Base-by-base conservation (phyloP, 2,329 filamentous ascomycete genomes). In the Colletotrichum phormii region DNA sequence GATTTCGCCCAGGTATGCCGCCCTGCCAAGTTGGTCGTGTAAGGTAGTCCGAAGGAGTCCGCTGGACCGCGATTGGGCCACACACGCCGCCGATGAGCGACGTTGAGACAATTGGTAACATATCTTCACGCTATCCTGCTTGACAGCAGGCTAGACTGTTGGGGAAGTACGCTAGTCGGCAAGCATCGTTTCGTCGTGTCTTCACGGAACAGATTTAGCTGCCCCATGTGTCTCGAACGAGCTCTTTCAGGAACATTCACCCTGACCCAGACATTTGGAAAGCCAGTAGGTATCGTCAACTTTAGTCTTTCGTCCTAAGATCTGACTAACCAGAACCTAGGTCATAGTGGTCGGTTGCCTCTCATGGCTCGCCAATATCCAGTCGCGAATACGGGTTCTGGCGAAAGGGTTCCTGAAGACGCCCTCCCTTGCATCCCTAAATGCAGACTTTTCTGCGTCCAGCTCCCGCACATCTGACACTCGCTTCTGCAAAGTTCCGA, bases 21-120 rank as follows among this genome's bases (percentile, higher is more conserved):
- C 60, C 66, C 55, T 62, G 60, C 55, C 49, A 61, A 72, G 66
- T 15, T 18, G 9, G 13, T 11, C 26, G 18, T 5, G 9, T 13
- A 42, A 42, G 37, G 18, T 15, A 42, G 37, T 42, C 37, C 37
- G 37, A 42, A 42, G 18, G 5, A 5, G 37, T 7, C n/a, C 8
- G 9, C 35, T 18, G 24, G n/a, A 53, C 13, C 1, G 5, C n/a
- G 24, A 37, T 57, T 64, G 54, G 24, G 3, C 3, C n/a, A 13
- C 37, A 31, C 26, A 26, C 15, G 4, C 15, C 18, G 18, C 54
- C 4, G 22, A 24, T 7, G 46, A 22, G 33, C 33, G 33, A 33
- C 4, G n/a, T 42, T 57, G 49, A 73, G 66, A 73, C 60, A 64
- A 18, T 5, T 54, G 60, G 33, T 57, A 13, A 35, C 33, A 73